Evolutionary conservation across 768 basidiomycete genomes (phyloP), one percentile per base, ranked within the genome.

Genomic region (Ramaria sp.): DNA sequence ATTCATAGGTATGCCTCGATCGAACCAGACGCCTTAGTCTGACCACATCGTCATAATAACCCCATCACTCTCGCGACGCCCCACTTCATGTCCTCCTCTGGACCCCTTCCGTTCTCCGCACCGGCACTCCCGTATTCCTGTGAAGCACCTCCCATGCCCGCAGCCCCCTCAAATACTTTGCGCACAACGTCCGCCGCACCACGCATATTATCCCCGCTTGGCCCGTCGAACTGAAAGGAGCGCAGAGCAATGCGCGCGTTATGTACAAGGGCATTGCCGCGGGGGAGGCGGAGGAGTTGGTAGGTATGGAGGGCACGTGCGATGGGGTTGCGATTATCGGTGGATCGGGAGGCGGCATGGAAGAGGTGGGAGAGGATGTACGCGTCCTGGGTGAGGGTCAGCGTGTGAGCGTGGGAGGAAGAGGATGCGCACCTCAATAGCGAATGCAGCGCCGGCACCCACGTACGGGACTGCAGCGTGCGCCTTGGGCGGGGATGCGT

Each of bases 361-460:
- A 72, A 61, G 33, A 71, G 54, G 0, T 60, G 60, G 1, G 69
- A 68, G 37, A 72, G 61, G 17, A 71, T 58, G 51, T 64, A 63
- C 20, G 65, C 68, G 47, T 72, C 72, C 51, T 62, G 10, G 10
- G 34, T 24, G 22, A 58, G 13, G 17, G 49, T 11, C 37, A n/a
- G 38, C 22, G 48, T 34, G 41, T 39, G 42, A 30, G 9, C 7
- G 15, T 46, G 19, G 33, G 34, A 20, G 38, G 50, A 51, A 37
- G 33, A 12, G n/a, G 3, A 45, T 15, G 19, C 63, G 9, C 46
- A 75, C 76, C 65, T 79, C 79, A 20, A 78, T 71, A 1, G 77
- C 77, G 54, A 78, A 77, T 2, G 76, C 75, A 5, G 76, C 79
- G 3, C 78, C 78, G 0, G 75, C 71, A 0, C 74, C 77, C 61